Conservation (phyloP, 805 yeast genomes). For the Gaillardinia entomophila region DNA sequence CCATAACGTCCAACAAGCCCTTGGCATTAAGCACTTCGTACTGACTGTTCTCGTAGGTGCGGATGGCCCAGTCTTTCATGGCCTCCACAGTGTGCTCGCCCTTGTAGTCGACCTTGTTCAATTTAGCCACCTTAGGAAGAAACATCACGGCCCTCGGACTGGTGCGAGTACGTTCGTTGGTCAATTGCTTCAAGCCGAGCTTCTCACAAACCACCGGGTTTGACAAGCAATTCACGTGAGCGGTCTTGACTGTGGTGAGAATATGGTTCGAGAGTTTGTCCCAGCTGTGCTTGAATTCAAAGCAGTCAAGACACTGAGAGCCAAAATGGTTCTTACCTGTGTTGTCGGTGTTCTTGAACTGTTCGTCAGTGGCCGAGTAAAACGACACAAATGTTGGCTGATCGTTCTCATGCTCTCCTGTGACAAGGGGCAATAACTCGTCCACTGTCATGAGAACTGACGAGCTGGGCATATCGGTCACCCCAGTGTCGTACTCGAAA, state of each 20-base stretch:
- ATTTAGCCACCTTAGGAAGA: slow-evolving; percentile 45
- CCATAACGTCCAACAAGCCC: slow-evolving; percentile 22
- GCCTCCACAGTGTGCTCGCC: slow-evolving; percentile 24
- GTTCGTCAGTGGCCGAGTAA: slow-evolving; percentile 53
- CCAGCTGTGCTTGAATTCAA: slow-evolving; percentile 53
- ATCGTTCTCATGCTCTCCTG: slow-evolving; percentile 40
- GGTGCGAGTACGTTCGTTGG: slow-evolving; percentile 5
- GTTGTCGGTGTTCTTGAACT: slow-evolving; percentile 26
- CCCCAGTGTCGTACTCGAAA: slow-evolving; percentile 37
- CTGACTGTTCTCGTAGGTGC: slow-evolving; percentile 42
- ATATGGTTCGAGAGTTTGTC: slow-evolving; percentile 48
- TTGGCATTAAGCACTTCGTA: slow-evolving; percentile 27
- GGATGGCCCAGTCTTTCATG: slow-evolving; percentile 40
- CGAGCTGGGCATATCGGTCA: slow-evolving; percentile 33
- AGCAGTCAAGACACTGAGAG: slow-evolving; percentile 41
- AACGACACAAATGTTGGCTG: slow-evolving; percentile 57
- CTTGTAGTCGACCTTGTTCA: slow-evolving; percentile 43
- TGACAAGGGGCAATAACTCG: slow-evolving; percentile 42
- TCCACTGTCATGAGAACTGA: slow-evolving; percentile 35
- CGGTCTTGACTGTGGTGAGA: slow-evolving; percentile 31
- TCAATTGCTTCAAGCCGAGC: slow-evolving; percentile 39
- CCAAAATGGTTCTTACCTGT: slow-evolving; percentile 31
- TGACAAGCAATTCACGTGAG: slow-evolving; percentile 56
- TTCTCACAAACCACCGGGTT: slow-evolving; percentile 47
- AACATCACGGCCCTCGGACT: slow-evolving; percentile 45